These are phyloP conservation scores for Galerina marginata DNA, from an alignment of 768 basidiomycete genomes.

Conservation along the genomic window DNA sequence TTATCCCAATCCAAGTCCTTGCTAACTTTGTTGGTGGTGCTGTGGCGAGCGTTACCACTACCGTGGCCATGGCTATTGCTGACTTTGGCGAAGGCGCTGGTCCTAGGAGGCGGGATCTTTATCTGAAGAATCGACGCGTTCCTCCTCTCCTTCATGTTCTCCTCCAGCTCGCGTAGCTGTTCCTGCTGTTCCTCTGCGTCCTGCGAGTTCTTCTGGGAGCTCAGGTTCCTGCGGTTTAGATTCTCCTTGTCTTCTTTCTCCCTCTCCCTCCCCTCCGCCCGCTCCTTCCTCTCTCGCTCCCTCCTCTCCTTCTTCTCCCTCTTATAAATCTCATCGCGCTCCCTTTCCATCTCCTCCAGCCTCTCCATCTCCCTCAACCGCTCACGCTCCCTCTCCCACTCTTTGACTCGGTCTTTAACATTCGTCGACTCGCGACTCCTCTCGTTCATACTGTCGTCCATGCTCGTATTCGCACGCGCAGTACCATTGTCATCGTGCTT, in stretches of 20 bases:
- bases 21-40: slow-evolving; percentile 1
- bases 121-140: slow-evolving; percentile 24
- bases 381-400: slow-evolving; percentile 78
- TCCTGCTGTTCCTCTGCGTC: slow-evolving; percentile 1
- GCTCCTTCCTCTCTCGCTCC: slow-evolving; percentile 29
- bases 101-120: slow-evolving; percentile 18
- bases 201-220: neutral
- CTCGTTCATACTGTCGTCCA: neutral
- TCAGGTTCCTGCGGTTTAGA: neutral
- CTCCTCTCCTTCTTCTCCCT: slow-evolving; percentile 37
- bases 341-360: slow-evolving; percentile 60
- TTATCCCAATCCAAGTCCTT: slow-evolving; percentile 28
- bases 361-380: slow-evolving; percentile 71
- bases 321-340: slow-evolving; percentile 49
- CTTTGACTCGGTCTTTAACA: slow-evolving; percentile 66
- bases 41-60: neutral
- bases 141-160: slow-evolving; percentile 14
- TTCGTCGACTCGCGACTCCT: slow-evolving; percentile 48
- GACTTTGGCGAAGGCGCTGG: neutral
- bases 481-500: slow-evolving; percentile 13
- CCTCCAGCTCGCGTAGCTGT: slow-evolving; percentile 5
- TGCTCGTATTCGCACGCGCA: slow-evolving; percentile 15
- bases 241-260: slow-evolving; percentile 9
- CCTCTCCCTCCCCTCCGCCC: slow-evolving; percentile 12
- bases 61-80: neutral